Percentiles rank a stretch among this genome's conserved stretches.
These are phyloP conservation scores for Cladorrhinum samala DNA, from an alignment of 495 filamentous ascomycete species.

Conservation along the genomic window DNA sequence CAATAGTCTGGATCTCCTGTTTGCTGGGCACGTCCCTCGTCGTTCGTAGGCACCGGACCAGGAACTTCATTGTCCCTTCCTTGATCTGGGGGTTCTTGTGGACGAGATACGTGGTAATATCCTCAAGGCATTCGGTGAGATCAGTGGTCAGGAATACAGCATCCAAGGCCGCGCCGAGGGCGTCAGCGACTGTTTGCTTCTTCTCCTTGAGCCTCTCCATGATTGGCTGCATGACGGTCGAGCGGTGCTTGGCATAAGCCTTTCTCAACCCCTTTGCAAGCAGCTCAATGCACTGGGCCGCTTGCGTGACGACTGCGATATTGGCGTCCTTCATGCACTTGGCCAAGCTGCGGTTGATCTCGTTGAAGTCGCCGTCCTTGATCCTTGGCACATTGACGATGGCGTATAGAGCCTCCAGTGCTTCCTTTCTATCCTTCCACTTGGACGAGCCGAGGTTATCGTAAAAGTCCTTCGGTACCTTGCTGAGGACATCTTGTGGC, in stretches of 20 bases:
- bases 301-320: conserved; percentile 86
- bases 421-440: conserved; percentile 98
- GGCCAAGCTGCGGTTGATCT: conserved; percentile 73
- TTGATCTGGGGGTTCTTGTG: conserved; percentile 98
- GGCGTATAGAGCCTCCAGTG: conserved; percentile 72
- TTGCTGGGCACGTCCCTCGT: conserved; percentile 78
- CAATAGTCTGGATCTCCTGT: conserved; percentile 75
- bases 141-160: conserved; percentile 74
- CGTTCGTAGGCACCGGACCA: conserved; percentile 79
- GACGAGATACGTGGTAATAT: conserved; percentile 74
- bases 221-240: conserved; percentile 74
- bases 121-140: conserved; percentile 79
- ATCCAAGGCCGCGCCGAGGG: conserved; percentile 77
- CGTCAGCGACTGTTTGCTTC: conserved; percentile 84
- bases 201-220: conserved; percentile 96
- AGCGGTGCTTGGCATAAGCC: conserved; percentile 72
- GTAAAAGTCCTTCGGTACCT: conserved; percentile 71
- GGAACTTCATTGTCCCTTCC: conserved; percentile 83
- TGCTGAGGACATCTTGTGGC: conserved; percentile 80
- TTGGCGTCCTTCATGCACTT: conserved; percentile 99
- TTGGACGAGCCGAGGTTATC: conserved; percentile 83
- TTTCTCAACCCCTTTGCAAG: conserved; percentile 83
- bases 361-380: conserved; percentile 82
- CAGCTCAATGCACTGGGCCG: conserved; percentile 87
- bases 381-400: conserved; percentile 82